Evolutionary conservation across 2,329 filamentous ascomycete species (phyloP).

Genomic region (Saccharata proteae): DNA sequence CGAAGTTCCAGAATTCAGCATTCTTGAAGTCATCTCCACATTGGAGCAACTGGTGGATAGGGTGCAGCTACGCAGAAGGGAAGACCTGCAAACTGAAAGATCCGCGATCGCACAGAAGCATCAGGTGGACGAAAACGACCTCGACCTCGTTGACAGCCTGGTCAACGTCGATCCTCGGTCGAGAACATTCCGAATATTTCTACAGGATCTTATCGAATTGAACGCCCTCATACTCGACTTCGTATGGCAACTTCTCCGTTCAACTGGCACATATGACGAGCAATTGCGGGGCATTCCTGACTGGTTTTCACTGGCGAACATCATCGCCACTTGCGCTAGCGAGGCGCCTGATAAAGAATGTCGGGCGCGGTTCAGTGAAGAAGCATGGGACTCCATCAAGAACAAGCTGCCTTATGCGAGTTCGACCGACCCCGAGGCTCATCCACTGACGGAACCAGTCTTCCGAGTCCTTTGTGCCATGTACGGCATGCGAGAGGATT

Average conservation of each 20-base stretch:
- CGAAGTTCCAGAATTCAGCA: conserved; percentile 9
- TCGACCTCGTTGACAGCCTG: conserved; percentile 5
- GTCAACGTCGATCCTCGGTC: too few relatives aligned
- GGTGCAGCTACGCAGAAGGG: conserved; percentile 1
- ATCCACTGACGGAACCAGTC: conserved; percentile 11
- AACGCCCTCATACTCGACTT: too few relatives aligned
- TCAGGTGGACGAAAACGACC: conserved; percentile 6
- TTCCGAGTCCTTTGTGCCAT: conserved; percentile 20
- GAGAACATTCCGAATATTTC: too few relatives aligned
- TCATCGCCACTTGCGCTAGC: conserved; percentile 6
- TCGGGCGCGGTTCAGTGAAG: too few relatives aligned
- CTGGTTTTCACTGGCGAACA: too few relatives aligned
- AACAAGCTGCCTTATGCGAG: conserved; percentile 14
- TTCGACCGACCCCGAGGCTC: conserved; percentile 8
- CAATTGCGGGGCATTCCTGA: too few relatives aligned
- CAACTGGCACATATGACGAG: too few relatives aligned
- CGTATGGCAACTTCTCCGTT: too few relatives aligned
- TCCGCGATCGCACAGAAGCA: neutral
- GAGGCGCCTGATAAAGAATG: conserved; percentile 5
- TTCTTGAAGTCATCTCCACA: conserved; percentile 1
- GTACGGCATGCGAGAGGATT: conserved; percentile 15
- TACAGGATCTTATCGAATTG: too few relatives aligned
- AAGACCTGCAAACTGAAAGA: neutral
- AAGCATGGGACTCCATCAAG: too few relatives aligned
- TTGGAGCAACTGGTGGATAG: conserved; percentile 1